Percentiles rank a stretch among this genome's conserved stretches.
These are phyloP conservation scores for Chrysoporthe austroafricana DNA, from an alignment of 2,329 filamentous ascomycete genomes.

Conservation along the genomic window DNA sequence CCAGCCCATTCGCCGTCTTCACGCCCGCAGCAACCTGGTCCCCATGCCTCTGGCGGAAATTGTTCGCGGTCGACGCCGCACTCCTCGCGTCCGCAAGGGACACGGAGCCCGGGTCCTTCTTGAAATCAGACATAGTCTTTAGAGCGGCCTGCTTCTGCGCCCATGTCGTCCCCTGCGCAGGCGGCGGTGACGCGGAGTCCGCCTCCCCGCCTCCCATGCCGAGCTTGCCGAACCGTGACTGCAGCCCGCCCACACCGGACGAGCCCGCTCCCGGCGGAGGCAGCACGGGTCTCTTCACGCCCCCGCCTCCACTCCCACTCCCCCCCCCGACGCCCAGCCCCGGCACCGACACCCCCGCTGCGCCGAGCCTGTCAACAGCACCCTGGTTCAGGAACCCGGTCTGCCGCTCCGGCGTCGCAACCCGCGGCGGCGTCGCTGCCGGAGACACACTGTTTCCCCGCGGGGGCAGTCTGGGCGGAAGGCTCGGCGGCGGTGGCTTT, in stretches of 20 bases:
- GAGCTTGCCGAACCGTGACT: conserved; percentile 66
- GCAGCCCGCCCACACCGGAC: conserved; percentile 60
- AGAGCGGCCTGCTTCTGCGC: conserved; percentile 68
- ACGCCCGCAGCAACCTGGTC: conserved; percentile 67
- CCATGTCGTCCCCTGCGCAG: conserved; percentile 60
- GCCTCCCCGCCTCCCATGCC: conserved; percentile 37
- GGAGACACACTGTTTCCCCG: conserved; percentile 45
- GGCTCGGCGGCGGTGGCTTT: conserved; percentile 61
- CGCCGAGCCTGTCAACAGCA: conserved; percentile 68
- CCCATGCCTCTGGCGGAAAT: conserved; percentile 72
- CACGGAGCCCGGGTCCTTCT: conserved; percentile 64
- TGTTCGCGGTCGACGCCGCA: conserved; percentile 65
- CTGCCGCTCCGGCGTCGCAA: conserved; percentile 26
- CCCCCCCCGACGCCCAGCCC: conserved; percentile 69
- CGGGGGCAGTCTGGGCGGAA: conserved; percentile 70
- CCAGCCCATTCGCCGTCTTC: conserved; percentile 58
- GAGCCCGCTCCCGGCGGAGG: conserved; percentile 16
- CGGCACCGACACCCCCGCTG: conserved; percentile 78
- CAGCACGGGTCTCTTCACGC: conserved; percentile 30
- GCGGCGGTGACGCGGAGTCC: conserved; percentile 30
- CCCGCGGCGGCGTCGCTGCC: conserved; percentile 41
- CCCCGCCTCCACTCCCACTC: not conserved
- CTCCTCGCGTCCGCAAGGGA: conserved; percentile 61
- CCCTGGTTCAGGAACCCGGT: conserved; percentile 52
- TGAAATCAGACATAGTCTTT: conserved; percentile 61